These are phyloP conservation scores for Pichia exigua DNA, from an alignment of 805 yeast genomes.

Conservation along the genomic window DNA sequence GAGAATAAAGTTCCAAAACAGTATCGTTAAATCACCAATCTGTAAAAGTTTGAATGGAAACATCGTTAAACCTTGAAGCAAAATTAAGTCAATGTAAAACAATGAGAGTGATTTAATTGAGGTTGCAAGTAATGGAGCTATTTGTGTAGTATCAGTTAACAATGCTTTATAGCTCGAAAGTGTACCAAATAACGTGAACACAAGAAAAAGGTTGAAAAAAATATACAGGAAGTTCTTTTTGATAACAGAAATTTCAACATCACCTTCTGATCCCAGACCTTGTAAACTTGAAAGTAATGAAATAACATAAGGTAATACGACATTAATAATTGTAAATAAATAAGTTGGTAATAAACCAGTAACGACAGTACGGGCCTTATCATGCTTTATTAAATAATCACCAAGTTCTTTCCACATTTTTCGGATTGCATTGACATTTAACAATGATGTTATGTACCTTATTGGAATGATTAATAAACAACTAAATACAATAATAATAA, in stretches of 20 bases:
- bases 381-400: constrained; percentile 40
- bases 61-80: constrained; percentile 65
- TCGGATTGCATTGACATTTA: constrained; percentile 47
- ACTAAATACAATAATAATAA: constrained; percentile 40
- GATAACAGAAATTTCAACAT: constrained; percentile 48
- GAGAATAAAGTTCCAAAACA: constrained; percentile 36
- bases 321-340: constrained; percentile 47
- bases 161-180: constrained; percentile 52
- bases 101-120: constrained; percentile 45
- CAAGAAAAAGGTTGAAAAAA: constrained; percentile 53
- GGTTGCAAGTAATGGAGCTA: constrained; percentile 47
- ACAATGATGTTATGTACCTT: constrained; percentile 47
- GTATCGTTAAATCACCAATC: constrained; percentile 42
- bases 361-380: constrained; percentile 45
- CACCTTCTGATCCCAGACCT: constrained; percentile 50
- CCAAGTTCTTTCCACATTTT: constrained; percentile 56
- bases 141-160: constrained; percentile 50
- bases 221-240: constrained; percentile 53
- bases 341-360: constrained; percentile 59
- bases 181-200: constrained; percentile 55
- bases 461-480: constrained; percentile 48
- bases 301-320: constrained; percentile 48
- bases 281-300: constrained; percentile 42
- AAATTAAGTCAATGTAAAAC: constrained; percentile 52
- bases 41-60: constrained; percentile 51